Conservation (phyloP, 805 yeast species). For the Candida koratica region DNA sequence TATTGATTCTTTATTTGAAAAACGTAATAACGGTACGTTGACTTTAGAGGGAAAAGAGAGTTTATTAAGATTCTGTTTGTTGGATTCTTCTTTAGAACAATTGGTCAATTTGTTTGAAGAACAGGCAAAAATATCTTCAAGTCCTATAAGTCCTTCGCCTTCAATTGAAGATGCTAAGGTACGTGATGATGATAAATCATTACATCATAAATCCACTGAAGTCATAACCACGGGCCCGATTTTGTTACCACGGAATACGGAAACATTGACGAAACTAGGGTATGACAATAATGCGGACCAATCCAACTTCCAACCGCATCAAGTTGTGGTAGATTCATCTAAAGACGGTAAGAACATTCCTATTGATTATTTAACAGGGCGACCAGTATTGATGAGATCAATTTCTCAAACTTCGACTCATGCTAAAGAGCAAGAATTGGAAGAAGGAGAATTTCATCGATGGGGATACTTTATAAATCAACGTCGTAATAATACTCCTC, state of each 20-base stretch:
- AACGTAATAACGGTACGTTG: conserved; percentile 43
- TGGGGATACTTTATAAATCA: conserved; percentile 80
- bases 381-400: conserved; percentile 63
- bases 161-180: conserved; percentile 12
- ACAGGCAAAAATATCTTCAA: conserved; percentile 17
- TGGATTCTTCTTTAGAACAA: conserved; percentile 53
- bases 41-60: conserved; percentile 55
- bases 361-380: conserved; percentile 66
- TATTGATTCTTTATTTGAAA: conserved; percentile 47
- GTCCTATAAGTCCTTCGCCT: conserved; percentile 19
- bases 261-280: conserved; percentile 17
- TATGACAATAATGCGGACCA: conserved; percentile 23
- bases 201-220: conserved; percentile 49
- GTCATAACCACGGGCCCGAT: conserved; percentile 52
- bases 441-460: conserved; percentile 88
- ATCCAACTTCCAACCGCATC: conserved; percentile 52
- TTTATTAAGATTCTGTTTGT: conserved; percentile 48
- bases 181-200: conserved; percentile 18
- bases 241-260: conserved; percentile 40
- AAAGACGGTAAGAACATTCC: conserved; percentile 50
- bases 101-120: conserved; percentile 49
- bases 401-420: conserved; percentile 61
- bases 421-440: conserved; percentile 77
- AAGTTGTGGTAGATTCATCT: conserved; percentile 64
- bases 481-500: conserved; percentile 32